Conservation (phyloP, 495 filamentous ascomycete genomes). For the Penicillium coffeae region DNA sequence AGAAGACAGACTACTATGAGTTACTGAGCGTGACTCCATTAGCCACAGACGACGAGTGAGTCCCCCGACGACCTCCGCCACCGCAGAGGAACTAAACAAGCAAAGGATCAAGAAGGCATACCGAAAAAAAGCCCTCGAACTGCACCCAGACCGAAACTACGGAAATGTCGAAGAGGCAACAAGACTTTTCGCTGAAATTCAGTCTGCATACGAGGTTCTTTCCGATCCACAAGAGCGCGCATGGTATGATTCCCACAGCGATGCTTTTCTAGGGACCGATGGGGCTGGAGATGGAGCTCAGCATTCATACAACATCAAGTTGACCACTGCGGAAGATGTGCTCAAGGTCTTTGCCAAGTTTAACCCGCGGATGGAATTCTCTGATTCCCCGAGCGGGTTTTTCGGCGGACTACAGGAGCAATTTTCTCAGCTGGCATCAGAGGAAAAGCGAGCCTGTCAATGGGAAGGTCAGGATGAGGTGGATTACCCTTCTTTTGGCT, state of each 20-base stretch:
- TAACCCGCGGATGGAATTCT: slow-evolving; percentile 69
- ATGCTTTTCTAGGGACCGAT: slow-evolving; percentile 69
- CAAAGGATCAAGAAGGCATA: slow-evolving; percentile 95
- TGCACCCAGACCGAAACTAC: slow-evolving; percentile 94
- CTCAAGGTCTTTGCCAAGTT: slow-evolving; percentile 70
- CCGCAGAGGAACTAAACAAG: neutral
- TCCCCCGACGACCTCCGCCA: neutral
- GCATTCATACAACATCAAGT: slow-evolving; percentile 59
- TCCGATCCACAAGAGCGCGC: slow-evolving; percentile 93
- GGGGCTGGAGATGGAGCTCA: slow-evolving; percentile 34
- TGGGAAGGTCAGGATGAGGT: slow-evolving; percentile 56
- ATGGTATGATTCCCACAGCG: slow-evolving; percentile 95
- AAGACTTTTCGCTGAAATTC: slow-evolving; percentile 80
- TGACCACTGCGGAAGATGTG: slow-evolving; percentile 78
- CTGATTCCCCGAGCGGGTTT: slow-evolving; percentile 74
- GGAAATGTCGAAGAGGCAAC: slow-evolving; percentile 81
- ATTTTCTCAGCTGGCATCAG: slow-evolving; percentile 76
- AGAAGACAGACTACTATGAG: slow-evolving; percentile 89
- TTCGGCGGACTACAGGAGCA: slow-evolving; percentile 69
- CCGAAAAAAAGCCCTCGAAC: slow-evolving; percentile 79
- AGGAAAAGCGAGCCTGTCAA: slow-evolving; percentile 70
- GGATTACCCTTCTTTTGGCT: slow-evolving; percentile 79
- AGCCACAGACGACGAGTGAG: slow-evolving; percentile 82
- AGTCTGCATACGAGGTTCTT: slow-evolving; percentile 89
- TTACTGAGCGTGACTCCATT: slow-evolving; percentile 67